Percentiles rank a stretch among this genome's conserved stretches.
These are phyloP conservation scores for Pyrenophora teres DNA, from an alignment of 2,329 filamentous ascomycete species.

Conservation along the genomic window DNA sequence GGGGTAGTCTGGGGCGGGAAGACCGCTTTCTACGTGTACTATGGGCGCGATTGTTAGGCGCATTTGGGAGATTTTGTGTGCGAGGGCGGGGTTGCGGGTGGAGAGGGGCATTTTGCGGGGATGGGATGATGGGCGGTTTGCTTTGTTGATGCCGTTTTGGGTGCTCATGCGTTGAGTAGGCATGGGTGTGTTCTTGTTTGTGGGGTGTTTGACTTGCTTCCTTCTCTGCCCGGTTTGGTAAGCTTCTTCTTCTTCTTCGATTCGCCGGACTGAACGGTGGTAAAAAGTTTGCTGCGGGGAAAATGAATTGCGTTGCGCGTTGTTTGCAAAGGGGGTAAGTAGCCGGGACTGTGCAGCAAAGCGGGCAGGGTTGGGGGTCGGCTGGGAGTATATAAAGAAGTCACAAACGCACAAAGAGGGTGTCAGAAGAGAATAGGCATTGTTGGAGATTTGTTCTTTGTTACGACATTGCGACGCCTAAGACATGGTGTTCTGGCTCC, in stretches of 20 bases:
- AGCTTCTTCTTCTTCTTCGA: not conserved
- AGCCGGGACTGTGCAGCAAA: constrained; percentile 15
- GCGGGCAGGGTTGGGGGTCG: constrained; percentile 13
- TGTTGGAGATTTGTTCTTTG: constrained; percentile 40
- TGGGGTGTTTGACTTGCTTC: not conserved
- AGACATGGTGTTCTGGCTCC: constrained; percentile 22
- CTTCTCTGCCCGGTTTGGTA: not conserved
- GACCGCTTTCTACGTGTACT: constrained; percentile 62
- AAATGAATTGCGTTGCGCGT: not conserved
- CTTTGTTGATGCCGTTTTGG: constrained; percentile 20
- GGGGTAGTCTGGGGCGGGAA: constrained; percentile 69
- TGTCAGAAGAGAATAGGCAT: constrained; percentile 22
- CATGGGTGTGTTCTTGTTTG: constrained; percentile 2
- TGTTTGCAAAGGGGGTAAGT: not conserved
- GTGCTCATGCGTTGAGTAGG: constrained; percentile 15
- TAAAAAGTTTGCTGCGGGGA: constrained; percentile 17
- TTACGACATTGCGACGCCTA: constrained; percentile 12
- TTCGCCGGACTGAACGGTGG: not conserved
- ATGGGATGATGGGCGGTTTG: not conserved
- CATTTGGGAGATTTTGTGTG: constrained; percentile 68
- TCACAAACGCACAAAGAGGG: constrained; percentile 35
- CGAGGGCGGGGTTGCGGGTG: constrained; percentile 54
- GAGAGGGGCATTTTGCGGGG: constrained; percentile 11
- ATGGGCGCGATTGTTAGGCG: constrained; percentile 69
- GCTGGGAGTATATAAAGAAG: constrained; percentile 30